Conservation (phyloP, 805 yeast species). For the Candida corydali region DNA sequence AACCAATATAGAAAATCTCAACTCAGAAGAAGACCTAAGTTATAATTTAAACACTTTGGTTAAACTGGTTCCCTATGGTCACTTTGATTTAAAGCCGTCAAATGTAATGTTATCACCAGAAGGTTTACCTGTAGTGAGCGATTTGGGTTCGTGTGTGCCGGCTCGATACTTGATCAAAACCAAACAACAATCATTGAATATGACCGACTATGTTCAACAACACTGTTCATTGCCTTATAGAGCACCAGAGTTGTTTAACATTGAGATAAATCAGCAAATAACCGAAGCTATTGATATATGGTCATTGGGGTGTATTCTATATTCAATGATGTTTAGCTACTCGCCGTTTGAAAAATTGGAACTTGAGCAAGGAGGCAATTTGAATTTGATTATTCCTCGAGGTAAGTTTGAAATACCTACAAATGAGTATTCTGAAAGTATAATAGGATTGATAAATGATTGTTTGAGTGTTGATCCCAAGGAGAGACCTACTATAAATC, state of each 20-base stretch:
- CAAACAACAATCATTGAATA: conserved; percentile 66
- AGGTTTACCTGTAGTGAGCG: conserved; percentile 75
- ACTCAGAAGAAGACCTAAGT: not conserved
- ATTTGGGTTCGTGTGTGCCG: conserved; percentile 73
- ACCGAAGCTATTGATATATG: conserved; percentile 82
- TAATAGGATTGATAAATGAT: conserved; percentile 50
- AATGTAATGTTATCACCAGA: conserved; percentile 76
- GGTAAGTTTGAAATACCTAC: conserved; percentile 61
- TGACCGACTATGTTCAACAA: conserved; percentile 79
- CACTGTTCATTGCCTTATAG: conserved; percentile 83
- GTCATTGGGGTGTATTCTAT: conserved; percentile 85
- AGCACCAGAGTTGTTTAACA: conserved; percentile 87
- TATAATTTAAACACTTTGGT: conserved; percentile 27
- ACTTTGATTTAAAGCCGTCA: conserved; percentile 85
- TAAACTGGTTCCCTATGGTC: conserved; percentile 62
- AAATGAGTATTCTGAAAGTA: conserved; percentile 50
- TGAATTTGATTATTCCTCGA: conserved; percentile 68
- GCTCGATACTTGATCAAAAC: conserved; percentile 54
- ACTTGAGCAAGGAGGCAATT: conserved; percentile 74
- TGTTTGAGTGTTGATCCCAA: conserved; percentile 64
- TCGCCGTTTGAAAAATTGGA: conserved; percentile 90
- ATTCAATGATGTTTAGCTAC: conserved; percentile 68
- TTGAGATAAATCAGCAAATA: conserved; percentile 58
- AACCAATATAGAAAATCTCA: conserved; percentile 2
- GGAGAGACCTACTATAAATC: conserved; percentile 61